Percentiles rank a stretch among this genome's conserved stretches.
These are phyloP conservation scores for Albophoma yamanashiensis DNA, from an alignment of 2,329 filamentous ascomycete genomes.

Conservation along the genomic window DNA sequence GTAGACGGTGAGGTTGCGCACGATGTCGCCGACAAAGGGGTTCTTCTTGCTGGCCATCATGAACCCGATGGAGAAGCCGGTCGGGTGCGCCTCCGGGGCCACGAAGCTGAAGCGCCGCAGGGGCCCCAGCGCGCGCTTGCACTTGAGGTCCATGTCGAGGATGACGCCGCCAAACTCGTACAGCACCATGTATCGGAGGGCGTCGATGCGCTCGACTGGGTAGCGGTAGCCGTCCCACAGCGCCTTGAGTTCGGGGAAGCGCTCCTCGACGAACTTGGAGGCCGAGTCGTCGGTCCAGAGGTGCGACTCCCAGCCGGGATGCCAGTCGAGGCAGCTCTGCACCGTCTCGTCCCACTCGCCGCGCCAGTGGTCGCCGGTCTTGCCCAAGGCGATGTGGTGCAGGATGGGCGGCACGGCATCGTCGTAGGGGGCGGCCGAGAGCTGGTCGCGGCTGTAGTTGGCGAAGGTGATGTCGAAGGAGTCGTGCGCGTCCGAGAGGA, in stretches of 20 bases:
- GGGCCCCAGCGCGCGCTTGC: conserved; percentile 25
- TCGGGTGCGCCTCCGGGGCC: conserved; percentile 27
- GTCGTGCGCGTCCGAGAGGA: conserved; percentile 15
- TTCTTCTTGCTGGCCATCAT: conserved; percentile 26
- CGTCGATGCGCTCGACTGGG: conserved; percentile 59
- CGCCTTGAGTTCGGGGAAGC: conserved; percentile 23
- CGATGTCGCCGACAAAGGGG: conserved; percentile 20
- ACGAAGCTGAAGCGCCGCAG: conserved; percentile 29
- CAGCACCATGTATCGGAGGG: conserved; percentile 48
- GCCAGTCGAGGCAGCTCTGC: conserved; percentile 20
- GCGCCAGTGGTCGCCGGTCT: conserved; percentile 8
- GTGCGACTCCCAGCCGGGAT: conserved; percentile 20
- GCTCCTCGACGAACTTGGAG: conserved; percentile 7
- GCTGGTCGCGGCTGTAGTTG: conserved; percentile 18
- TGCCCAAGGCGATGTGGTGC: conserved; percentile 22
- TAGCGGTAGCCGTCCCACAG: conserved; percentile 43
- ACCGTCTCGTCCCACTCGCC: conserved; percentile 17
- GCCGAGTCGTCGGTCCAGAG: conserved; percentile 12
- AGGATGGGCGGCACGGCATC: conserved; percentile 22
- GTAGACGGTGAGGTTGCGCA: conserved; percentile 20
- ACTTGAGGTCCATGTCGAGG: conserved; percentile 19
- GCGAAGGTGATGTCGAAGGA: conserved; percentile 19
- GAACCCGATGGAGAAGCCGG: conserved; percentile 29
- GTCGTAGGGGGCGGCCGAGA: conserved; percentile 14
- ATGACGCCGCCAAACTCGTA: conserved; percentile 21